Evolutionary conservation across 768 basidiomycete genomes (phyloP).

Genomic region (Mycena chlorophos): DNA sequence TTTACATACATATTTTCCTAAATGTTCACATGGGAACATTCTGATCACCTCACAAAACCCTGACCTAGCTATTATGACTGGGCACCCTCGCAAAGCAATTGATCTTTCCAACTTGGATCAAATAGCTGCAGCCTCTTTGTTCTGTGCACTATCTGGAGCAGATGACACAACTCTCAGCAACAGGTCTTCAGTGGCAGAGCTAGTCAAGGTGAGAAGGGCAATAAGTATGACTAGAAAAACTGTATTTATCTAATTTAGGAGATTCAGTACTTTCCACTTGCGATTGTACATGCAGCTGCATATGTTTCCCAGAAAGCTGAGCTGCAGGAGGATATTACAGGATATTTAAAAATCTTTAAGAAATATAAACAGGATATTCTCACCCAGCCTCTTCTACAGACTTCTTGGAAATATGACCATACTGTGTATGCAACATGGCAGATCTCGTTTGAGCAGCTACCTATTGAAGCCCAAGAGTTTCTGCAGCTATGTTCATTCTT

Average conservation of each 20-base stretch:
- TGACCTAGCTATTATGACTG: background rate
- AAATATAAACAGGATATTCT: background rate
- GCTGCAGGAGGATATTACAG: background rate
- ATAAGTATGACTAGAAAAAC: background rate
- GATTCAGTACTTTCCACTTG: background rate
- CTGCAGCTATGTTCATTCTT: background rate
- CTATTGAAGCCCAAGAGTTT: background rate
- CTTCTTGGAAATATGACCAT: background rate
- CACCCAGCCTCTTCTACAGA: background rate
- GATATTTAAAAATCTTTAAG: background rate
- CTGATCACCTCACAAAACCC: conserved; percentile 11
- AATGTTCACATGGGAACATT: conserved; percentile 9
- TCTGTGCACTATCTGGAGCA: background rate
- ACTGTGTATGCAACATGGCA: too few relatives aligned
- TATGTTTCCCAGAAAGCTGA: background rate
- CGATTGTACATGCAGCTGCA: background rate
- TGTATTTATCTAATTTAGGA: background rate
- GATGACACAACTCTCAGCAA: too few relatives aligned
- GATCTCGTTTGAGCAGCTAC: background rate
- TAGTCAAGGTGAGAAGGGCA: background rate
- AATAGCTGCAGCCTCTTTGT: background rate
- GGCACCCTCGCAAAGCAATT: background rate
- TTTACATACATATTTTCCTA: conserved; percentile 2
- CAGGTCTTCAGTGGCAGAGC: background rate
- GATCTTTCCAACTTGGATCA: background rate